Evolutionary conservation across 495 filamentous ascomycete genomes (phyloP).

Genomic region (Trichoderma reesei): DNA sequence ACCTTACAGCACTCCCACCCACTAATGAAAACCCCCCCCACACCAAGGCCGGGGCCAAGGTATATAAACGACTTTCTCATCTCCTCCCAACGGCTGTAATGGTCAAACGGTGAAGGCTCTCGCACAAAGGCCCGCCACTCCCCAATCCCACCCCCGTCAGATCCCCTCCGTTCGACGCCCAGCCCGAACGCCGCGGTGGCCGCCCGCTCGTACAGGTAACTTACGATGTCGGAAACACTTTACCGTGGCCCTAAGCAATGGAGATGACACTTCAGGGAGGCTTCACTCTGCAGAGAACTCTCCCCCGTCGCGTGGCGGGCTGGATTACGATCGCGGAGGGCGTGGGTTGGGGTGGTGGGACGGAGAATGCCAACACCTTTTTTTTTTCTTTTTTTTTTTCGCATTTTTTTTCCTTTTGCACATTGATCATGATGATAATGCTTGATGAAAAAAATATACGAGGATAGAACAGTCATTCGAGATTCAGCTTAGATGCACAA

Average conservation of each 20-base stretch:
- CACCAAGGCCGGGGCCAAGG: constrained; percentile 16
- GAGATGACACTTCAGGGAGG: constrained; percentile 40
- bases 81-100: constrained; percentile 35
- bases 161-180: constrained; percentile 38
- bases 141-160: constrained; percentile 37
- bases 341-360: constrained; percentile 35
- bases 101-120: constrained; percentile 41
- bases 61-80: background rate
- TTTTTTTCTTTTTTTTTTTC: constrained; percentile 27
- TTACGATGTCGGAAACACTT: constrained; percentile 29
- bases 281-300: constrained; percentile 43
- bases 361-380: constrained; percentile 38
- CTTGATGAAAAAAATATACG: constrained; percentile 9
- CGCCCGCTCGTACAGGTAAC: constrained; percentile 41
- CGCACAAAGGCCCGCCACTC: constrained; percentile 24
- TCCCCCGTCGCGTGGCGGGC: constrained; percentile 43
- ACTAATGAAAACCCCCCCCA: too few species aligned
- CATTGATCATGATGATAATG: constrained; percentile 10
- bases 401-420: constrained; percentile 16
- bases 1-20: background rate
- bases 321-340: constrained; percentile 44
- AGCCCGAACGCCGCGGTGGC: constrained; percentile 44
- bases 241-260: constrained; percentile 37
- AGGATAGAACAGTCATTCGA: background rate
- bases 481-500: constrained; percentile 5